A percentile compares a stretch with the other conserved stretches of the same genome.
Conservation (phyloP, 2,329 filamentous ascomycete genomes). For the Helotiales sp. region DNA sequence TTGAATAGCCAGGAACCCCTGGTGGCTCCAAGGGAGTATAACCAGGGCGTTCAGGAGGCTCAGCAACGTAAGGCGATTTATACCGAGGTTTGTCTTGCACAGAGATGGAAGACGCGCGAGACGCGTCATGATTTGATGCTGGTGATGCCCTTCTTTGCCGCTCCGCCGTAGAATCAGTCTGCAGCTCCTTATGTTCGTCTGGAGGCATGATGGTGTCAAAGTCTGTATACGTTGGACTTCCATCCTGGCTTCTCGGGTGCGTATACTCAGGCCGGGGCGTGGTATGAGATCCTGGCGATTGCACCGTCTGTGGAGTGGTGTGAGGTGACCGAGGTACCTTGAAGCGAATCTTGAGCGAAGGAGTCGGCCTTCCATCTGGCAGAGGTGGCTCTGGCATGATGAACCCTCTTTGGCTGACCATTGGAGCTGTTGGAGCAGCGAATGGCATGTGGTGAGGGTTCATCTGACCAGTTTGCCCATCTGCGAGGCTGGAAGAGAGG, state of each 20-base stretch:
- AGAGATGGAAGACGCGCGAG: background rate
- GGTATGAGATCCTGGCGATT: background rate
- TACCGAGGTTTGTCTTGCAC: background rate
- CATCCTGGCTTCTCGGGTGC: no score
- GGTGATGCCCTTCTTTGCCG: background rate
- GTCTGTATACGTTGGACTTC: no score
- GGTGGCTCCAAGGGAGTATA: no score
- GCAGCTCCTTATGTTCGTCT: background rate
- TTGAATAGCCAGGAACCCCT: no score
- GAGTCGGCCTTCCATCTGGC: background rate
- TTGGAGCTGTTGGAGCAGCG: background rate
- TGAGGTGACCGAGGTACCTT: background rate
- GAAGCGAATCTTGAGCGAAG: background rate
- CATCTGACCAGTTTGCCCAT: background rate
- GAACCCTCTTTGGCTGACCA: background rate
- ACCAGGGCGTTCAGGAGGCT: no score
- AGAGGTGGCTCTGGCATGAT: background rate
- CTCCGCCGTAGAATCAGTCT: background rate
- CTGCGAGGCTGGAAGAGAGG: background rate
- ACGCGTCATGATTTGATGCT: background rate
- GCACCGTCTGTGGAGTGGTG: no score
- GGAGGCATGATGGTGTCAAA: background rate
- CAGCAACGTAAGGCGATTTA: background rate
- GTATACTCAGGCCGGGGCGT: background rate
- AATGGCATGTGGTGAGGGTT: background rate